A percentile compares a stretch with the other conserved stretches of the same genome.
These are phyloP conservation scores for Hirschioporus abietinus DNA, from an alignment of 768 basidiomycete species.

Conservation along the genomic window DNA sequence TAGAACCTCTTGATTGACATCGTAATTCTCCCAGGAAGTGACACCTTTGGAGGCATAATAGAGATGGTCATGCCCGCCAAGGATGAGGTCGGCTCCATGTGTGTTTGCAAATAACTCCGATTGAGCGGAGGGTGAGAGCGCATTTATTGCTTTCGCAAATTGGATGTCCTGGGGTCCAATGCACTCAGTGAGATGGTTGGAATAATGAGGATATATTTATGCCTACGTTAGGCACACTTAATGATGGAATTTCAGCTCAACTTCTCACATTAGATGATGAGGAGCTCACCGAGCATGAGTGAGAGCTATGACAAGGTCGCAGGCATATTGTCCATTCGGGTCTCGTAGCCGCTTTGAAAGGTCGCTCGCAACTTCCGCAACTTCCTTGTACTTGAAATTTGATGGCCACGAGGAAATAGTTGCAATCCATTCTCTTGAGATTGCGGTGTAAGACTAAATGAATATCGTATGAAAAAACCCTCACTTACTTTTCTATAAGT, in stretches of 20 bases:
- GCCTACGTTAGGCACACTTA: slow-evolving; percentile 46
- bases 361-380: slow-evolving; percentile 65
- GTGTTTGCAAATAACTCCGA: slow-evolving; percentile 35
- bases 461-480: neutral
- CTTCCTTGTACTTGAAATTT: slow-evolving; percentile 70
- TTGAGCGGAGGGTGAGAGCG: slow-evolving; percentile 53
- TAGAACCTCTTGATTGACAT: slow-evolving; percentile 43
- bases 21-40: slow-evolving; percentile 60
- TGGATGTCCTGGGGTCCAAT: slow-evolving; percentile 50
- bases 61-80: slow-evolving; percentile 88
- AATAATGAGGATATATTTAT: neutral
- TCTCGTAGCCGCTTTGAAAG: slow-evolving; percentile 72
- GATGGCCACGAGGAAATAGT: slow-evolving; percentile 85
- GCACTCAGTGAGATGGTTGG: slow-evolving; percentile 2
- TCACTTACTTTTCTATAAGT: slow-evolving; percentile 72
- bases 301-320: slow-evolving; percentile 80
- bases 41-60: slow-evolving; percentile 70
- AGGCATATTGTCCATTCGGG: slow-evolving; percentile 58
- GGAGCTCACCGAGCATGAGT: slow-evolving; percentile 68
- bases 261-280: neutral
- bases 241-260: slow-evolving; percentile 4
- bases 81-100: slow-evolving; percentile 79
- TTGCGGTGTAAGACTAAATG: slow-evolving; percentile 4
- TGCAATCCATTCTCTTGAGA: slow-evolving; percentile 75
- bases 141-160: slow-evolving; percentile 62